Conservation (phyloP, 192 early-diverging fungal species). For the Thamnidium elegans region DNA sequence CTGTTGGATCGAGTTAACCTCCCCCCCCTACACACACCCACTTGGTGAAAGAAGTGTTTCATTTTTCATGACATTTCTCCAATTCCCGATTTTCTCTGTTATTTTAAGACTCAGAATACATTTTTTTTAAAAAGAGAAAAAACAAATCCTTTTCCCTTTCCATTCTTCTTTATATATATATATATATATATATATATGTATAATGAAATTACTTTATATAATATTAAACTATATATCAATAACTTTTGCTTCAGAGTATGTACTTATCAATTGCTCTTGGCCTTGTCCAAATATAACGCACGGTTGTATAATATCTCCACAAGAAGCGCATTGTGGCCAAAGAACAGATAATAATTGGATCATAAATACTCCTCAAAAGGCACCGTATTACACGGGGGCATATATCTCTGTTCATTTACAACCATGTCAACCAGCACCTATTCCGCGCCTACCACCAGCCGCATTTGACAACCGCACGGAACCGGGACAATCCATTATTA, state of each 20-base stretch:
- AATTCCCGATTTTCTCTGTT: no score
- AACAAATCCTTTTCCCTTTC: no score
- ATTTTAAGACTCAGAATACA: no score
- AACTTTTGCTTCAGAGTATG: background rate
- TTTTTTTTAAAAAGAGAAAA: no score
- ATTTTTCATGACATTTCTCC: no score
- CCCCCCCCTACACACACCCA: no score
- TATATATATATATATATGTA: no score
- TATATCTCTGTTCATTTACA: background rate
- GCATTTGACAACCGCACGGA: background rate
- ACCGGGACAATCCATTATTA: background rate
- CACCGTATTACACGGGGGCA: background rate
- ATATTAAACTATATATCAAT: no score
- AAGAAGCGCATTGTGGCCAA: conserved; percentile 1
- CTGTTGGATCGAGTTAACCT: no score
- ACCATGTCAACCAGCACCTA: conserved; percentile 7
- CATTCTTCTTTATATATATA: no score
- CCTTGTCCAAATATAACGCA: conserved; percentile 12
- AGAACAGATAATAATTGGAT: background rate
- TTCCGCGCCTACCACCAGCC: background rate
- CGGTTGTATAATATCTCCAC: background rate
- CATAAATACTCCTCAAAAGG: background rate
- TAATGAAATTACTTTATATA: no score
- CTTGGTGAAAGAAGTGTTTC: no score
- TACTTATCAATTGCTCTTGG: conserved; percentile 20